These are phyloP conservation scores for Trametes sp. DNA, from an alignment of 1,284 basidiomycete species.

Conservation along the genomic window DNA sequence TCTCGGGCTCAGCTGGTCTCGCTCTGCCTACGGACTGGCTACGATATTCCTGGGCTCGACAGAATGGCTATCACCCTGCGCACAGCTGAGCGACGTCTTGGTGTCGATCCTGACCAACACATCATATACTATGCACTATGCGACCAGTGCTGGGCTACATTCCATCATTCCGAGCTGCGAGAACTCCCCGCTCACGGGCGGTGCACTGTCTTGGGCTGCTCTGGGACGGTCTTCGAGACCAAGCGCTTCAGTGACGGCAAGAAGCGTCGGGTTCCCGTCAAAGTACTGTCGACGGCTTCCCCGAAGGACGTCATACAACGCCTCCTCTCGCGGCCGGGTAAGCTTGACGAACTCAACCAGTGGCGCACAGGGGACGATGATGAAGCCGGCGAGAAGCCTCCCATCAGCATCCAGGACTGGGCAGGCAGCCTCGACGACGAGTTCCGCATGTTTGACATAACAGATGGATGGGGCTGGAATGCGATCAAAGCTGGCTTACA, in stretches of 20 bases:
- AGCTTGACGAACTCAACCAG: neutral
- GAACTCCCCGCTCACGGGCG: neutral
- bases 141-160: slow-evolving; percentile 23
- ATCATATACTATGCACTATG: slow-evolving; percentile 30
- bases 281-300: slow-evolving; percentile 16
- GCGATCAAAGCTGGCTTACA: slow-evolving; percentile 27
- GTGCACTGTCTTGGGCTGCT: neutral
- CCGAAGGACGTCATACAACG: slow-evolving; percentile 1
- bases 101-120: slow-evolving; percentile 25
- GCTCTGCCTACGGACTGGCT: neutral
- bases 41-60: slow-evolving; percentile 20
- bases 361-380: neutral
- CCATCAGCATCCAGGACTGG: neutral
- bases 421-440: neutral
- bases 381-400: neutral
- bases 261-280: slow-evolving; percentile 22
- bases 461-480: slow-evolving; percentile 34
- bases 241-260: slow-evolving; percentile 4
- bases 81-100: slow-evolving; percentile 26
- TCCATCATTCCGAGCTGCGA: neutral
- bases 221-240: slow-evolving; percentile 2
- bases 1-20: neutral
- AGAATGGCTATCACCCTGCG: slow-evolving; percentile 28
- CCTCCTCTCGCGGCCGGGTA: neutral
- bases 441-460: slow-evolving; percentile 24